Conservation (phyloP, 1,139 yeast genomes). For the Sugiyamaella neomexicana region DNA sequence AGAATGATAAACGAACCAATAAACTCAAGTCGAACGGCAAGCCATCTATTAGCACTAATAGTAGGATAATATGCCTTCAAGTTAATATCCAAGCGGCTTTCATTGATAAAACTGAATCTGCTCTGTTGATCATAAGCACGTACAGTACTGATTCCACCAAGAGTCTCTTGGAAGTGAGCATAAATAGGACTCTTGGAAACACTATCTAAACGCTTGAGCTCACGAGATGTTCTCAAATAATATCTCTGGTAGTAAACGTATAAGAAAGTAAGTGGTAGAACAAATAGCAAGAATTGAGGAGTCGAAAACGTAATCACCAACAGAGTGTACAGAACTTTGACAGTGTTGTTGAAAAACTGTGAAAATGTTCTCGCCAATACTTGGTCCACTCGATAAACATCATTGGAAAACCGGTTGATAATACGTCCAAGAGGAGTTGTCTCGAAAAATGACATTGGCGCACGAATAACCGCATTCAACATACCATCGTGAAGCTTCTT, state of each 20-base stretch:
- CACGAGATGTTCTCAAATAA: slow-evolving; percentile 88
- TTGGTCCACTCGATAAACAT: slow-evolving; percentile 90
- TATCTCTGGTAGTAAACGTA: slow-evolving; percentile 86
- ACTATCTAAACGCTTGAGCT: slow-evolving; percentile 90
- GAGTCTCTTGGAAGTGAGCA: slow-evolving; percentile 95
- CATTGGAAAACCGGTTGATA: slow-evolving; percentile 90
- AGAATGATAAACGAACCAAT: slow-evolving; percentile 85
- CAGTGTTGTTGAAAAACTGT: slow-evolving; percentile 71
- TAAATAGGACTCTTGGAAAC: slow-evolving; percentile 91
- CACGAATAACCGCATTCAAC: slow-evolving; percentile 78
- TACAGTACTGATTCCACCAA: slow-evolving; percentile 85
- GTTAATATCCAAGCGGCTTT: slow-evolving; percentile 76
- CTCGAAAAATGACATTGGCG: slow-evolving; percentile 97
- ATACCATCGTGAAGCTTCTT: slow-evolving; percentile 71
- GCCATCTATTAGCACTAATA: slow-evolving; percentile 94
- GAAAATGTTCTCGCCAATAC: slow-evolving; percentile 79
- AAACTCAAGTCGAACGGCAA: slow-evolving; percentile 88
- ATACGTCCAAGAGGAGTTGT: slow-evolving; percentile 96
- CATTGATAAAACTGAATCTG: slow-evolving; percentile 73
- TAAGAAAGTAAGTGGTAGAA: slow-evolving; percentile 67
- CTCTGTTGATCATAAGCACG: slow-evolving; percentile 80
- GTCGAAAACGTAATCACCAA: slow-evolving; percentile 83
- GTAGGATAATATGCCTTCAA: slow-evolving; percentile 92
- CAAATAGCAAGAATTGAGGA: slow-evolving; percentile 76
- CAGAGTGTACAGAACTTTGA: slow-evolving; percentile 77